Base-by-base conservation (phyloP, 257 asterid species). In the Buddleja alternifolia region DNA sequence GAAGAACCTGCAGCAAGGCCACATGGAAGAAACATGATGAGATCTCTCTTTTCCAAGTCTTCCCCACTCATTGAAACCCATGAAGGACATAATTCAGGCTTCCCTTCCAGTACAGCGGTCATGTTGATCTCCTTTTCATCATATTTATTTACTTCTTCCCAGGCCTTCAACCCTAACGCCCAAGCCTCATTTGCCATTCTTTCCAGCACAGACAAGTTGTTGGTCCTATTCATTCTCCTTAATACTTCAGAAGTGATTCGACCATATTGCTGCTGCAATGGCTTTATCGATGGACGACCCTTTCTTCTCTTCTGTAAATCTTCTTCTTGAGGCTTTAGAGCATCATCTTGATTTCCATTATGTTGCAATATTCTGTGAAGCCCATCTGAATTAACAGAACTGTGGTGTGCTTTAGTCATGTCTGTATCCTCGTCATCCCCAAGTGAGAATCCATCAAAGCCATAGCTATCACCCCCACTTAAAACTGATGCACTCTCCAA, bases 1-100 rank as follows among this genome's bases (percentile, higher is more conserved):
- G 99, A 85, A 65, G 99, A 94, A 74, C 99, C 99, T 53, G 95
- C 96, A 64, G 97, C 91, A 76, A 94, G 96, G 39, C 97, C 99
- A 70, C 99, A 94, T 5, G 97, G 97, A 75, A 94, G 97, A 78
- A 86, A 87, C 96, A 87, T 84, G 50, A 91, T 57, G 51, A 50
- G 69, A 77, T 82, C 86, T 64, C 70, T 82, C 82, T 73, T 78
- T 42, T 72, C 75, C 72, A 91, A 67, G 67, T 94, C 87, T 75
- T 80, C 90, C 66, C 86, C 95, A 56, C 61, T 81, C 83, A 71
- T 65, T 19, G 88, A 83, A 72, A 94, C 88, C 93, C 93, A 91
- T 8, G 99, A 91, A 77, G 99, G 96, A 54, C 99, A 94, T 20
- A 97, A 81, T 81, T 94, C 96, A 0, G 91, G 97, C 81, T 94